Base-by-base conservation (phyloP, 768 basidiomycete genomes). In the Rhizopogon roseolus region DNA sequence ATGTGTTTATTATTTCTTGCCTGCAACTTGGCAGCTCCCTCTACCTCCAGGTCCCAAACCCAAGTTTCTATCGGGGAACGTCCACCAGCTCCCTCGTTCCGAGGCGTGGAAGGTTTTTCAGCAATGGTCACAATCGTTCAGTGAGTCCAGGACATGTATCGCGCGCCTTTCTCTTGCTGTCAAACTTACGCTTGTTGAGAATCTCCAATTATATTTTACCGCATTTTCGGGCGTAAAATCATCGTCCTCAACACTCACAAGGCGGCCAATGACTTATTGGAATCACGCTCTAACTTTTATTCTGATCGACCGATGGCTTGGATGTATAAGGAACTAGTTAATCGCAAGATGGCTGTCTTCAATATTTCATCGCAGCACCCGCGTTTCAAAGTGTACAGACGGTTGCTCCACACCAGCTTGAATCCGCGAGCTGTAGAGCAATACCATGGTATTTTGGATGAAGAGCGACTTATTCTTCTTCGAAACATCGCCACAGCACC, bases 241-340 rank as follows among this genome's bases (percentile, higher is more conserved):
- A 62, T 80, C 28, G 60, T 80, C 46, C 59, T 81, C 34, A 80
- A 76, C 60, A 69, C 69, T 19, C 62, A 62, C 29, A 71, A 73
- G 56, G 72, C 67, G 9, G 73, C 67, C 1, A 57, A 65, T 19
- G 77, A 77, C 50, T 68, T 81, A 9, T 65, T 81, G 46, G 76
- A 78, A 44, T 61, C 66, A 37, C 70, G 76, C 6, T 73, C 76
- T 7, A 59, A 60, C 9, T 69, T 75, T 25, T 78, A 79, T 57
- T 77, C 78, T 17, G 77, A 76, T 58, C 73, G 80, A 11, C 79
- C 80, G 1, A 66, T 65, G 32, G 29, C 49, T 5, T 71, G 70
- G 65, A 78, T 81, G 77, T 75, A 65, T 50, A 66, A 74, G 51
- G 69, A 70, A 9, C 54, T 78, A 19, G 74, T 73, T 53, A 72